Base-by-base conservation (phyloP, 1,139 yeast genomes). In the Geotrichum bryndzae region DNA sequence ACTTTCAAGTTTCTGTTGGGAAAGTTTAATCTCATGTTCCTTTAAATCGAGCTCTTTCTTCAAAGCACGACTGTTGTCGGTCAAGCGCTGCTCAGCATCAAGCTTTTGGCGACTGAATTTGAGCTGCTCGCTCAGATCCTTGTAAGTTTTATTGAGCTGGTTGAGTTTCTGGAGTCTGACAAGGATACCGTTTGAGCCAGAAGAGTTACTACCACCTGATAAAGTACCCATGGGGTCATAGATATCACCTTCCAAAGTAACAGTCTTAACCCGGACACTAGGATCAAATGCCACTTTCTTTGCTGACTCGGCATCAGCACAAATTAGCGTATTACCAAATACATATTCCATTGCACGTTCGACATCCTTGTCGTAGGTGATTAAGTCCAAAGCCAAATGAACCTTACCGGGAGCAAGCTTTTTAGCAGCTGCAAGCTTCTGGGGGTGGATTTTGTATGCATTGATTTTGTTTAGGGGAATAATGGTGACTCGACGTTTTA, bases 141-240 rank as follows among this genome's bases (percentile, higher is more conserved):
- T 73, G 31, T 86, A 73, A 61, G 79, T 76, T 3, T 70, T 70
- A 52, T 78, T 78, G 18, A 84, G 71, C n/a, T 74, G 76, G 68
- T 89, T 88, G 67, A 82, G 87, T 65, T 83, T 83, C 69, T 88
- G 96, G 71, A 92, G 83, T 58, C 83, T 83, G 8, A 84, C 74
- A 63, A 94, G 78, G 4, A 88, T 74, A 0, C 91, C 83, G 5
- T 83, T 79, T 8, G 60, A 56, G 15, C 84, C 80, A 56, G 78
- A 76, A n/a, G 70, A 63, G 52, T 62, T 82, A 27, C 96, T 86
- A n/a, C 99, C 99, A 60, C 99, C 99, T 1, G 97, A 89, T 51
- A 95, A 78, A 27, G 96, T 90, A 15, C 99, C 99, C 68, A 88
- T 91, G 0, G 99, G 99, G 72, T 95, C 99, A 75, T 92, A 95